phyloP scores from a whole-genome alignment of 768 basidiomycete genomes.

The Suillus cothurnatus region DNA sequence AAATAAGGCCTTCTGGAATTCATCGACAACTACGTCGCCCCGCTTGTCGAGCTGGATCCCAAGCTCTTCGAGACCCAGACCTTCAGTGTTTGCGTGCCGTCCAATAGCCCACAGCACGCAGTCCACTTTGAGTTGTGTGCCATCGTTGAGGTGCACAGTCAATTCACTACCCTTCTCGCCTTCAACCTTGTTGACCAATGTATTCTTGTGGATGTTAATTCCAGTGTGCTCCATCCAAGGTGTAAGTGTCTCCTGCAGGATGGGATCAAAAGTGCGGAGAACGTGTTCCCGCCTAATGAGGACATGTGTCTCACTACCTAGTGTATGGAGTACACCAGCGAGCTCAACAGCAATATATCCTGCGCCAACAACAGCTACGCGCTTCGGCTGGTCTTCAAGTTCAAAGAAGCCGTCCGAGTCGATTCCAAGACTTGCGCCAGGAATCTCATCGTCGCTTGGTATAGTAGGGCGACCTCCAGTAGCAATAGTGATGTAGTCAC shows the following conservation, averaged over 20 bases:
- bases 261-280: slow-evolving; percentile 89
- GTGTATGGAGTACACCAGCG: slow-evolving; percentile 89
- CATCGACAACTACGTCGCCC: slow-evolving; percentile 88
- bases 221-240: slow-evolving; percentile 96
- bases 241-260: slow-evolving; percentile 80
- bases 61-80: slow-evolving; percentile 74
- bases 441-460: slow-evolving; percentile 78
- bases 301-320: slow-evolving; percentile 91
- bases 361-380: slow-evolving; percentile 93
- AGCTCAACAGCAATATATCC: slow-evolving; percentile 99
- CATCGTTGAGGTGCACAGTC: slow-evolving; percentile 74
- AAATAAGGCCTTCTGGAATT: slow-evolving; percentile 77
- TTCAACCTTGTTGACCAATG: slow-evolving; percentile 75
- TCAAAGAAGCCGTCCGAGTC: slow-evolving; percentile 97
- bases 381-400: slow-evolving; percentile 85
- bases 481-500: slow-evolving; percentile 81
- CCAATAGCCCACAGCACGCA: slow-evolving; percentile 94
- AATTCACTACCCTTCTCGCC: slow-evolving; percentile 71
- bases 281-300: slow-evolving; percentile 90
- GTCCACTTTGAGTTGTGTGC: slow-evolving; percentile 84
- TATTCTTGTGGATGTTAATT: slow-evolving; percentile 81
- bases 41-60: slow-evolving; percentile 76
- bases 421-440: slow-evolving; percentile 90
- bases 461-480: slow-evolving; percentile 84
- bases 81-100: slow-evolving; percentile 75